Conservation (phyloP, 495 filamentous ascomycete species). For the Annulohypoxylon maeteangense region DNA sequence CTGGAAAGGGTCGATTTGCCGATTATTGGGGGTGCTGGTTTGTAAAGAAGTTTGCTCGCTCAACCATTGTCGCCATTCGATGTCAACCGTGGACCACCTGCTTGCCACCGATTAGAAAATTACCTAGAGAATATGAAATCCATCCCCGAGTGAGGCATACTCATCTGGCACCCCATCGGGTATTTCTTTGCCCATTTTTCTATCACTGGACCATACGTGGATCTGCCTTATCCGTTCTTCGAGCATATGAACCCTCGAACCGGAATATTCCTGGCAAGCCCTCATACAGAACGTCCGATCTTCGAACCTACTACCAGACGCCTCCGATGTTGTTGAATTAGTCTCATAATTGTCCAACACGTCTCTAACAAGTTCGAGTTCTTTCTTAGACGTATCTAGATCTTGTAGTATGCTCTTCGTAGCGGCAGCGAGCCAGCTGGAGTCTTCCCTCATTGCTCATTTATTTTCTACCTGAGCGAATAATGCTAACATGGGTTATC, state of each 20-base stretch:
- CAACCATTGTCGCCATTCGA: slow-evolving; percentile 43
- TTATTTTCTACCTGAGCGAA: neutral
- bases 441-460: neutral
- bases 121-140: neutral
- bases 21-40: neutral
- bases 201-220: slow-evolving; percentile 25
- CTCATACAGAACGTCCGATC: slow-evolving; percentile 32
- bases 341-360: slow-evolving; percentile 30
- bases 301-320: neutral
- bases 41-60: slow-evolving; percentile 33
- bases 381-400: slow-evolving; percentile 37
- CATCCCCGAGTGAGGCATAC: slow-evolving; percentile 24
- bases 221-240: slow-evolving; percentile 42
- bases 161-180: slow-evolving; percentile 41
- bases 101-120: slow-evolving; percentile 15
- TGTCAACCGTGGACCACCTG: slow-evolving; percentile 40
- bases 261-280: slow-evolving; percentile 44
- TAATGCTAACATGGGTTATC: neutral
- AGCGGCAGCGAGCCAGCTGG: slow-evolving; percentile 33
- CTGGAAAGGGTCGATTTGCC: neutral
- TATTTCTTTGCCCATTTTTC: slow-evolving; percentile 16
- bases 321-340: neutral
- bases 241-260: slow-evolving; percentile 37
- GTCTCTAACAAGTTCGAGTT: slow-evolving; percentile 39
- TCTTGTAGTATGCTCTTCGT: slow-evolving; percentile 23